A percentile compares a stretch with the other conserved stretches of the same genome.
phyloP scores from a whole-genome alignment of 2,329 filamentous ascomycete genomes.

The Aspergillus niger region DNA sequence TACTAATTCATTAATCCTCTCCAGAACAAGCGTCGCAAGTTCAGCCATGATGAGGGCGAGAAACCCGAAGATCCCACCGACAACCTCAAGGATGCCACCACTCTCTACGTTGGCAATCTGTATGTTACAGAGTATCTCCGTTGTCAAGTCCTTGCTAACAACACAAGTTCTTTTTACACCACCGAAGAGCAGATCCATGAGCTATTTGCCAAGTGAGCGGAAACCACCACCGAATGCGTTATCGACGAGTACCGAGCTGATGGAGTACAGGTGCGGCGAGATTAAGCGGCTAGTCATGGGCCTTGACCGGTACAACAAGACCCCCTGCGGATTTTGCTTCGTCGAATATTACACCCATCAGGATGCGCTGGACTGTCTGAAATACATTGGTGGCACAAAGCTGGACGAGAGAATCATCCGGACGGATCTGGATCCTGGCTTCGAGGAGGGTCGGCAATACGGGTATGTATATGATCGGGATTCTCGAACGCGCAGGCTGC shows the following conservation, averaged over 20 bases:
- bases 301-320: slow-evolving; percentile 94
- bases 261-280: slow-evolving; percentile 69
- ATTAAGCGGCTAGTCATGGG: slow-evolving; percentile 99
- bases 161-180: slow-evolving; percentile 86
- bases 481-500: background rate
- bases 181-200: slow-evolving; percentile 99
- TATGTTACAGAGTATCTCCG: slow-evolving; percentile 48
- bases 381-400: slow-evolving; percentile 97
- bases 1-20: slow-evolving; percentile 8
- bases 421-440: slow-evolving; percentile 93
- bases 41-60: slow-evolving; percentile 61
- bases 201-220: slow-evolving; percentile 76
- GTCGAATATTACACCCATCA: slow-evolving; percentile 99
- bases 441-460: slow-evolving; percentile 94
- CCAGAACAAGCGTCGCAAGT: slow-evolving; percentile 72
- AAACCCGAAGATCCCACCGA: slow-evolving; percentile 68
- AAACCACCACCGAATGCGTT: background rate
- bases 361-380: slow-evolving; percentile 96
- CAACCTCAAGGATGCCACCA: slow-evolving; percentile 82
- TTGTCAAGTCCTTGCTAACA: slow-evolving; percentile 11
- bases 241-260: slow-evolving; percentile 9
- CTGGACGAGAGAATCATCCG: slow-evolving; percentile 95
- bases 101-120: slow-evolving; percentile 96
- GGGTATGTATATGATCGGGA: slow-evolving; percentile 52
- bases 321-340: slow-evolving; percentile 98